These are phyloP conservation scores for Boletus vermiculosoides DNA, from an alignment of 768 basidiomycete species.

Conservation along the genomic window DNA sequence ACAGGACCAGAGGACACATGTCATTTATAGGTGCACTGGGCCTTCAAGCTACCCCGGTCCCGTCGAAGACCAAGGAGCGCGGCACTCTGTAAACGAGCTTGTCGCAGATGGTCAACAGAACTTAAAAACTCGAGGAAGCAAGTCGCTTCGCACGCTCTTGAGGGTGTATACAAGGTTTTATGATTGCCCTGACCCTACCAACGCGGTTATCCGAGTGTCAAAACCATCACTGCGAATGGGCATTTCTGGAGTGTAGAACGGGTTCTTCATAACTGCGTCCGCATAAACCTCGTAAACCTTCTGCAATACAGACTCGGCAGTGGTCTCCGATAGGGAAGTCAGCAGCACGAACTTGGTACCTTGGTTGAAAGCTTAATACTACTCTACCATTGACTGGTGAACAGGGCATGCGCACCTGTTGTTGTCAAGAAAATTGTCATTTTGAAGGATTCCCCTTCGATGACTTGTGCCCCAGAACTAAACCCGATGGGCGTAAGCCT, in stretches of 20 bases:
- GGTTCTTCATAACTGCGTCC: constrained; percentile 98
- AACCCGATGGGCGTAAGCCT: constrained; percentile 79
- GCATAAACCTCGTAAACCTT: constrained; percentile 92
- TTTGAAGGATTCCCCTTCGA: constrained; percentile 95
- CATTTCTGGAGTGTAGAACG: constrained; percentile 99
- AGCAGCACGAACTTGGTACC: constrained; percentile 96
- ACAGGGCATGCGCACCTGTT: constrained; percentile 60
- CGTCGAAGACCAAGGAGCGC: background rate
- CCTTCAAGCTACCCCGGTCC: background rate
- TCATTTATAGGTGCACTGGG: background rate
- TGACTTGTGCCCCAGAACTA: constrained; percentile 90
- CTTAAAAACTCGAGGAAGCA: background rate
- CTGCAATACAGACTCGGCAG: constrained; percentile 68
- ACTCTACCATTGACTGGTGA: background rate
- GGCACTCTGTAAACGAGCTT: background rate
- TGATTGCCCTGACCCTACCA: constrained; percentile 48
- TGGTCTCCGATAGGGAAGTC: constrained; percentile 74
- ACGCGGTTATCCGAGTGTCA: constrained; percentile 62
- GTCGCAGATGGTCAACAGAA: background rate
- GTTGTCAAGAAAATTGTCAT: constrained; percentile 86
- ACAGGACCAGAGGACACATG: background rate
- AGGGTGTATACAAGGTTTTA: constrained; percentile 9
- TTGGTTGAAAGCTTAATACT: constrained; percentile 30
- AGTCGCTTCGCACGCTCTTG: background rate
- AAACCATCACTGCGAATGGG: constrained; percentile 92